A percentile compares a stretch with the other conserved stretches of the same genome.
phyloP scores from a whole-genome alignment of 768 basidiomycete species.

The Hericium erinaceus region DNA sequence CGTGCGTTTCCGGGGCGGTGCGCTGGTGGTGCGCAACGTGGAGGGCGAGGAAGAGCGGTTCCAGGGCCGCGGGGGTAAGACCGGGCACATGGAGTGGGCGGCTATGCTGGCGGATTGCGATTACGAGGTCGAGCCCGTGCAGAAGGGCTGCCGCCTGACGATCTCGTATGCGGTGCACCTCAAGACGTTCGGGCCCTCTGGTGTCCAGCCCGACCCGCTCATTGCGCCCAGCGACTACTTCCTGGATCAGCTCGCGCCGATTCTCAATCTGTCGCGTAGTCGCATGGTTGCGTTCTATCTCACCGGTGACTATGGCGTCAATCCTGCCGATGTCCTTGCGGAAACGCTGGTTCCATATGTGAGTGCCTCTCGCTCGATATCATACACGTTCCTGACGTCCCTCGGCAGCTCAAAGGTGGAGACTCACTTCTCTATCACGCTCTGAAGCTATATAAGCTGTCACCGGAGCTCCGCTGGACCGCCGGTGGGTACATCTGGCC shows the following conservation, averaged over 20 bases:
- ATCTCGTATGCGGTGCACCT: constrained; percentile 67
- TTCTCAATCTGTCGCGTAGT: constrained; percentile 65
- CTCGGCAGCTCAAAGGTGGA: constrained; percentile 58
- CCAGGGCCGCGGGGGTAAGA: constrained; percentile 49
- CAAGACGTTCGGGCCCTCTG: constrained; percentile 52
- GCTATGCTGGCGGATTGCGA: constrained; percentile 70
- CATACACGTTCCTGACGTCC: neutral
- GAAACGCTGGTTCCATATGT: constrained; percentile 66
- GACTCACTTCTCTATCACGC: constrained; percentile 72
- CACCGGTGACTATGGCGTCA: constrained; percentile 56
- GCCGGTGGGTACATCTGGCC: constrained; percentile 83
- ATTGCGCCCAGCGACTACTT: constrained; percentile 67
- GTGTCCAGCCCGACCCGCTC: constrained; percentile 46
- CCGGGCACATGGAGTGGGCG: constrained; percentile 68
- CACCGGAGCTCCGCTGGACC: constrained; percentile 69
- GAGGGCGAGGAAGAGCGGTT: constrained; percentile 55
- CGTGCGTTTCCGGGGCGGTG: constrained; percentile 64
- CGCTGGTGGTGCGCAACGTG: constrained; percentile 44
- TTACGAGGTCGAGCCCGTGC: constrained; percentile 62
- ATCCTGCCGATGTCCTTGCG: constrained; percentile 61
- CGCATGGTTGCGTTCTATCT: constrained; percentile 67
- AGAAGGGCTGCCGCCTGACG: constrained; percentile 59
- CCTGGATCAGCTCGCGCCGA: constrained; percentile 60
- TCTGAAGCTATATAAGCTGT: constrained; percentile 65
- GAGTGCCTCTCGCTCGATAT: constrained; percentile 20